phyloP scores from a whole-genome alignment of 2,329 filamentous ascomycete species.

The Aspergillus sojae region DNA sequence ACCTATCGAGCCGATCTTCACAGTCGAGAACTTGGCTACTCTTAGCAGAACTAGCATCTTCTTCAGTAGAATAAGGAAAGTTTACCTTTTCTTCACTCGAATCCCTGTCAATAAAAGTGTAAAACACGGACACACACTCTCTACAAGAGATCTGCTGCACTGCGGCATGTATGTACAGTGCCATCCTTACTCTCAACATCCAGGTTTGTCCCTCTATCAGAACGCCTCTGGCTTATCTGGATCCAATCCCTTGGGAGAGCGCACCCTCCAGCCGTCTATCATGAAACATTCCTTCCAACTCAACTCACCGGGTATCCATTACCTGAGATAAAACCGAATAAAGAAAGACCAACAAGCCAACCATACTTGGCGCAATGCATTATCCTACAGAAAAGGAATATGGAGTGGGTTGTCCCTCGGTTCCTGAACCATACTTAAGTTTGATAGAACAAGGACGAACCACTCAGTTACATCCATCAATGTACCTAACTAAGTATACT shows the following conservation, averaged over 20 bases:
- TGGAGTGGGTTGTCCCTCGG: not conserved
- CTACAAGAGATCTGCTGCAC: no score
- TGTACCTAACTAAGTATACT: not conserved
- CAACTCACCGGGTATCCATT: slow-evolving; percentile 5
- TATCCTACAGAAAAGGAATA: not conserved
- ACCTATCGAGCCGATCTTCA: not conserved
- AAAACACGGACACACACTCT: no score
- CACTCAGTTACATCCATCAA: not conserved
- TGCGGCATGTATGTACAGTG: not conserved
- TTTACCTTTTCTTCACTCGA: not conserved
- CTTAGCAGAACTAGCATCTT: not conserved
- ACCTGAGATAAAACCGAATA: not conserved
- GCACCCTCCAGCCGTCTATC: not conserved
- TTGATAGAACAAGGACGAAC: not conserved
- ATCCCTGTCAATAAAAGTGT: not conserved
- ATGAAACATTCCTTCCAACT: slow-evolving; percentile 6
- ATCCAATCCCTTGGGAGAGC: not conserved
- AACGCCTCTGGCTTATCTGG: not conserved
- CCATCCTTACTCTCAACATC: not conserved
- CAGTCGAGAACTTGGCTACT: not conserved
- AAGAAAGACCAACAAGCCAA: not conserved
- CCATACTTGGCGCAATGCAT: not conserved
- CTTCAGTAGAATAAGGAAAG: not conserved
- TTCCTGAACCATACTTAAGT: not conserved
- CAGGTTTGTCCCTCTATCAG: not conserved